Base-by-base conservation (phyloP, 768 basidiomycete genomes). In the Leccinellum rugosiceps region DNA sequence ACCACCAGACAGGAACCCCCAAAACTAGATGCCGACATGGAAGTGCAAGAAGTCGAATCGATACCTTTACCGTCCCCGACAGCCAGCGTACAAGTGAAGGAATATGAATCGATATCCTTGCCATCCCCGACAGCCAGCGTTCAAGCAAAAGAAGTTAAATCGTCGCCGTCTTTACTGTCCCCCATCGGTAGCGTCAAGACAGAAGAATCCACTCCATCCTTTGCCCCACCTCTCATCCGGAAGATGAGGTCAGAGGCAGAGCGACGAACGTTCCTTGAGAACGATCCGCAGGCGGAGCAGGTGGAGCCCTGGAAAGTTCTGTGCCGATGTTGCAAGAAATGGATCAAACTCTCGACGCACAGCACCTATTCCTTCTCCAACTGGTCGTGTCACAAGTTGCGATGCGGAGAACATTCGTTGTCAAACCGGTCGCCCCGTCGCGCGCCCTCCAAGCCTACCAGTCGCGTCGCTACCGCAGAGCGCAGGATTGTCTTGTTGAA, bases 401-500 rank as follows among this genome's bases (percentile, higher is more conserved):
- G 71, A 17, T 88, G 88, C 65, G 41, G 41, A 43, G 10, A 43
- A 43, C 9, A 19, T 10, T 19, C 41, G 2, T 67, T 70, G 30
- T 75, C 38, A 23, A 43, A 35, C 21, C 58, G 41, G 74, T 68
- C 52, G 50, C 14, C 53, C 11, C 63, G 59, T 8, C 54, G 41
- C 5, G 56, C 61, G 14, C 65, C 67, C 3, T 61, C 64, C 53
- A 65, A 58, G 46, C 50, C 61, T 23, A 80, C 78, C 61, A 81
- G 79, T 55, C 79, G 84, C 30, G 81, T 87, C 35, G 81, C 84
- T 8, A 78, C 81, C 17, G 80, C 84, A 15, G 83, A 87, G 60
- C 78, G 87, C 56, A 85, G 83, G 70, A 70, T 88, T 34, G 71
- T 73, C 53, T 70, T 90, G 57, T 76, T 87, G 31, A 89, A 87